phyloP scores from a whole-genome alignment of 306 rosid genomes.

The Inga leiocalycina region DNA sequence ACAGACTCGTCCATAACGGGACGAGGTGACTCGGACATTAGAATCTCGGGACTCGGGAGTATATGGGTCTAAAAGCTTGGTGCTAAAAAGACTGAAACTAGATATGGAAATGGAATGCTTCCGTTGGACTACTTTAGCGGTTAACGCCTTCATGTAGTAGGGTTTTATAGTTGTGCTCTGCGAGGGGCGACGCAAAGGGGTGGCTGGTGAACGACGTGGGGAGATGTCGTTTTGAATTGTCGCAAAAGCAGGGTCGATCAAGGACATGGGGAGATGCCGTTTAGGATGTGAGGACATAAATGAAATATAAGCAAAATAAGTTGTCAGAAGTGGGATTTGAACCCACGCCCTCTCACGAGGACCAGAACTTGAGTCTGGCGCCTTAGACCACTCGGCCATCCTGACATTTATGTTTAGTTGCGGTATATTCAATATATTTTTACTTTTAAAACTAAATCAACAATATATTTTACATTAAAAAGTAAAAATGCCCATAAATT shows the following conservation, averaged over 20 bases:
- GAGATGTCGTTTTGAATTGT: background rate
- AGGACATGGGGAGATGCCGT: background rate
- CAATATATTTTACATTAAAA: no score
- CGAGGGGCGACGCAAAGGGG: background rate
- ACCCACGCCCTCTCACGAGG: slow-evolving; percentile 48
- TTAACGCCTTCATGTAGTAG: background rate
- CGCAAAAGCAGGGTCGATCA: background rate
- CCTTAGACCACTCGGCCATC: slow-evolving; percentile 54
- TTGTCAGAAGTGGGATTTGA: slow-evolving; percentile 51
- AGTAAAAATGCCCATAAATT: no score
- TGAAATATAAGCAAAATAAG: background rate
- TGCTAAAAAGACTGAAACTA: no score
- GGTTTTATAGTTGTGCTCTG: background rate
- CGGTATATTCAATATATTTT: no score
- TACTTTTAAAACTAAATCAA: no score
- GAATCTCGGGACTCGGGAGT: no score
- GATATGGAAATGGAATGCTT: background rate
- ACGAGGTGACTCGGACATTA: slow-evolving; percentile 24
- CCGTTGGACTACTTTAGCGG: background rate
- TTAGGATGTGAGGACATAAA: background rate
- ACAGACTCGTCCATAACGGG: slow-evolving; percentile 39
- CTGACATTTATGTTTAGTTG: background rate
- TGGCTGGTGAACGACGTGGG: background rate
- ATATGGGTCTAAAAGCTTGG: background rate
- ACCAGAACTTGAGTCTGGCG: slow-evolving; percentile 53